Percentiles rank a stretch among this genome's conserved stretches.
Conservation (phyloP, 1,139 yeast species). For the Hansenula lynferdii region DNA sequence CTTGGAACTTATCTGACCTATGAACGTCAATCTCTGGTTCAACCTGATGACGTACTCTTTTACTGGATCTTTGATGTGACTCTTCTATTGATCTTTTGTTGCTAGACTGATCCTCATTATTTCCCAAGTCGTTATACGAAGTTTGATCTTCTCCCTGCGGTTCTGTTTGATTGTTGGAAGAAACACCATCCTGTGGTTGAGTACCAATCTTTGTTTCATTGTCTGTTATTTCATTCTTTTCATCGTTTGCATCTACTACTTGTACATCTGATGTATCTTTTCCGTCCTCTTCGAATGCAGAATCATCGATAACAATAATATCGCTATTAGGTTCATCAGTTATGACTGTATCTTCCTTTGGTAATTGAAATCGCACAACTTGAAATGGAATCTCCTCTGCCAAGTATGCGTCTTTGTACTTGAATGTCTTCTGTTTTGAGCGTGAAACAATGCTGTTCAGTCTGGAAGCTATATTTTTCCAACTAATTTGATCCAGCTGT, state of each 20-base stretch:
- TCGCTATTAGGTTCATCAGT: too few relatives aligned
- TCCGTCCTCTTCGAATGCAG: too few relatives aligned
- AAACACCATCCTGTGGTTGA: too few relatives aligned
- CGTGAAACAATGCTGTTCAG: slow-evolving; percentile 23
- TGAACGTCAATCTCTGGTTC: slow-evolving; percentile 16
- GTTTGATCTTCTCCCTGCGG: too few relatives aligned
- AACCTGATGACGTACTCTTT: slow-evolving; percentile 32
- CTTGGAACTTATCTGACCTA: slow-evolving; percentile 10
- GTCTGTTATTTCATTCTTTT: too few relatives aligned
- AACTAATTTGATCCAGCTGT: slow-evolving; percentile 11
- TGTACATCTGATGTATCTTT: too few relatives aligned
- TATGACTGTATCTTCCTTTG: not conserved
- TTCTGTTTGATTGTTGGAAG: too few relatives aligned
- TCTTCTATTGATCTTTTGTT: slow-evolving; percentile 8
- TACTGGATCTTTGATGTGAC: slow-evolving; percentile 29
- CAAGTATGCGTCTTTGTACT: slow-evolving; percentile 42
- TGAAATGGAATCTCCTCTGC: slow-evolving; percentile 37
- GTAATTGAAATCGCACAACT: not conserved
- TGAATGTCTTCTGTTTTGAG: slow-evolving; percentile 18
- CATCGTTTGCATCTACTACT: too few relatives aligned
- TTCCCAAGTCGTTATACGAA: too few relatives aligned
- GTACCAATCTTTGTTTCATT: too few relatives aligned
- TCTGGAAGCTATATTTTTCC: slow-evolving; percentile 24
- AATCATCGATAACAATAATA: too few relatives aligned
- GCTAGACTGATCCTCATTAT: too few relatives aligned